Evolutionary conservation across 148 eudicot genomes (phyloP).

Genomic region (Silene uniflora): DNA sequence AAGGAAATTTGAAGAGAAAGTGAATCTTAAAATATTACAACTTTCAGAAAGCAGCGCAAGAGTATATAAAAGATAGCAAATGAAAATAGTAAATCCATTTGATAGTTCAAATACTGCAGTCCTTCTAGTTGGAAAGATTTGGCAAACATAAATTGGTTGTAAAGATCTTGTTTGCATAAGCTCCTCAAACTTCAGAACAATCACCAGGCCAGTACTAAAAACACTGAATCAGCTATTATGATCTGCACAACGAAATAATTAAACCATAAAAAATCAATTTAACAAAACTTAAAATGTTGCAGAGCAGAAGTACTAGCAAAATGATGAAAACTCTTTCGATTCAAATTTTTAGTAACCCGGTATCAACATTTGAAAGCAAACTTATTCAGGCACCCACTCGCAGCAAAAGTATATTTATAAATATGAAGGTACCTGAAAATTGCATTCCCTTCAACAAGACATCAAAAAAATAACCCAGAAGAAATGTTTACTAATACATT

Average conservation of each 20-base stretch:
- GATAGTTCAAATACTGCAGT: slow-evolving; percentile 35
- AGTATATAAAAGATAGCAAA: slow-evolving; percentile 15
- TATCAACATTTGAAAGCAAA: neutral
- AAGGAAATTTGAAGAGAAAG: slow-evolving; percentile 32
- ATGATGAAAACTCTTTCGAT: slow-evolving; percentile 14
- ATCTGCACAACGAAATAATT: slow-evolving; percentile 79
- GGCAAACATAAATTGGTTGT: slow-evolving; percentile 40
- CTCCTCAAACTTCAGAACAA: slow-evolving; percentile 77
- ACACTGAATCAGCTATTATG: slow-evolving; percentile 61
- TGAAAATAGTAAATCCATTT: slow-evolving; percentile 35
- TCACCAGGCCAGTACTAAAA: slow-evolving; percentile 83
- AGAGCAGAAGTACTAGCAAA: slow-evolving; percentile 22
- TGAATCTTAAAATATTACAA: slow-evolving; percentile 35
- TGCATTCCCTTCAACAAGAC: neutral
- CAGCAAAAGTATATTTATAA: neutral
- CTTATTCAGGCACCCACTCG: neutral
- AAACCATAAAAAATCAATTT: slow-evolving; percentile 44
- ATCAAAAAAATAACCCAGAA: neutral
- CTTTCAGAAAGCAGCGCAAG: slow-evolving; percentile 22
- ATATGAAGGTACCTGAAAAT: neutral
- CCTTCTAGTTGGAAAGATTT: slow-evolving; percentile 39
- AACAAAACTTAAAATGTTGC: slow-evolving; percentile 25
- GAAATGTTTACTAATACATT: neutral
- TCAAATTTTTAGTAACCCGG: neutral
- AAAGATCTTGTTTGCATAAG: slow-evolving; percentile 71